These are phyloP conservation scores for Penicillium sp. DNA, from an alignment of 2,329 filamentous ascomycete genomes.

Conservation along the genomic window DNA sequence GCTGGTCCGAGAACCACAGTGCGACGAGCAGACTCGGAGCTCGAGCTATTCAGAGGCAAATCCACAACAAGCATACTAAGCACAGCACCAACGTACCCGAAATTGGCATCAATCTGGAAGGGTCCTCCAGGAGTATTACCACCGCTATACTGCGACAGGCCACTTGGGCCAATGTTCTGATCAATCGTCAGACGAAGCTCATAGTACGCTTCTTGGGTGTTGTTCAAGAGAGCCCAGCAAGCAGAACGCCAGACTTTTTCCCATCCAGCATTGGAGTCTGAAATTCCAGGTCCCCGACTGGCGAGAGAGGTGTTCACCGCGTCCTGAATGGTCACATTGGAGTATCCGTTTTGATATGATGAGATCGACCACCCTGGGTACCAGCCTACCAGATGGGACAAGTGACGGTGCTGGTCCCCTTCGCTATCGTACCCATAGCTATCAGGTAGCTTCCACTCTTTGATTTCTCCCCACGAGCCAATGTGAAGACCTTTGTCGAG, in stretches of 20 bases:
- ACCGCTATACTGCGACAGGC: slow-evolving; percentile 12
- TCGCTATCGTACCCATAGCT: slow-evolving; percentile 33
- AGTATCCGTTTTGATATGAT: slow-evolving; percentile 1
- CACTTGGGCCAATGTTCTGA: slow-evolving; percentile 13
- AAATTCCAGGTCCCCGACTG: slow-evolving; percentile 3
- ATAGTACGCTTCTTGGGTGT: slow-evolving; percentile 47
- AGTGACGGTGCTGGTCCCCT: slow-evolving; percentile 54
- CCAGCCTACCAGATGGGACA: slow-evolving; percentile 60
- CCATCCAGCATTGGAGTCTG: slow-evolving; percentile 59
- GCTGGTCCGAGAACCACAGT: slow-evolving; percentile 10
- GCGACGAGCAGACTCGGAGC: neutral
- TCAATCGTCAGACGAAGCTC: slow-evolving; percentile 13
- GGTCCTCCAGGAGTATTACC: neutral
- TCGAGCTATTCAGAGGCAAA: neutral
- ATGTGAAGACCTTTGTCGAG: slow-evolving; percentile 39
- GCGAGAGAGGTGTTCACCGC: slow-evolving; percentile 16
- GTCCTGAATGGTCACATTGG: neutral
- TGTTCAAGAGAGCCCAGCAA: slow-evolving; percentile 58
- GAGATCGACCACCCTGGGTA: slow-evolving; percentile 46
- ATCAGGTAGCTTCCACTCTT: slow-evolving; percentile 53
- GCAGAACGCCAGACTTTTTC: slow-evolving; percentile 60
- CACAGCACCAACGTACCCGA: slow-evolving; percentile 13
- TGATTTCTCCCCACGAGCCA: slow-evolving; percentile 46
- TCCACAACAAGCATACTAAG: slow-evolving; percentile 1
- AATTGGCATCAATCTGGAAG: slow-evolving; percentile 19